Evolutionary conservation across 257 asterid genomes (phyloP).

Genomic region (Solanum bulbocastanum): DNA sequence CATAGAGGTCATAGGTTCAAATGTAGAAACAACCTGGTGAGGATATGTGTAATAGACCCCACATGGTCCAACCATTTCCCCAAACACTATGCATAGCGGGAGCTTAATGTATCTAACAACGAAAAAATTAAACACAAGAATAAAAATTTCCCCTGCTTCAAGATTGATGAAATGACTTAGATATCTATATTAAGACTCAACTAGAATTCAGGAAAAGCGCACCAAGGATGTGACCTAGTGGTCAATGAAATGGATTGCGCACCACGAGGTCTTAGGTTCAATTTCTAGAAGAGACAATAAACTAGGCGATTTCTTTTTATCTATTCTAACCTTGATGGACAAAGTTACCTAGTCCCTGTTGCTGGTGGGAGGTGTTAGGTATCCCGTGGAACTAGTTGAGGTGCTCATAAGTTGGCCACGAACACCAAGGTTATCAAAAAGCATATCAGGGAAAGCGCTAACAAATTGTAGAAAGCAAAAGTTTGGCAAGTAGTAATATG

Average conservation of each 20-base stretch:
- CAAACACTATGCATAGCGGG: not conserved
- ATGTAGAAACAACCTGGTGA: not conserved
- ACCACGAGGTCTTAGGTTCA: not conserved
- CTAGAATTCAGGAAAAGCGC: not conserved
- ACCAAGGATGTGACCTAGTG: not conserved
- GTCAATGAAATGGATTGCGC: rapidly evolving
- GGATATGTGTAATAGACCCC: not conserved
- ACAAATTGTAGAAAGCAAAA: not conserved
- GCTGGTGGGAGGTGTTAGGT: not conserved
- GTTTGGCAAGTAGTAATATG: not conserved
- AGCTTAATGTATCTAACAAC: not conserved
- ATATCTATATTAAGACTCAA: not conserved
- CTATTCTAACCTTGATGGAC: not conserved
- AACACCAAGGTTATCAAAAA: not conserved
- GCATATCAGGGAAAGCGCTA: not conserved
- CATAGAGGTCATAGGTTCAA: too few relatives aligned
- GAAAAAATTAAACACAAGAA: not conserved
- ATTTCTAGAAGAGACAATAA: too few relatives aligned
- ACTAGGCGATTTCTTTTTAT: not conserved
- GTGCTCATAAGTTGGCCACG: rapidly evolving
- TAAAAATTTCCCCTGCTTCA: not conserved
- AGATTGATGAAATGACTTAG: not conserved
- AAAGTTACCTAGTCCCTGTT: not conserved
- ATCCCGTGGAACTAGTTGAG: rapidly evolving
- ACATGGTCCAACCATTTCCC: not conserved